Conservation (phyloP, 345 rosid genomes). For the Limnanthes douglasii region DNA sequence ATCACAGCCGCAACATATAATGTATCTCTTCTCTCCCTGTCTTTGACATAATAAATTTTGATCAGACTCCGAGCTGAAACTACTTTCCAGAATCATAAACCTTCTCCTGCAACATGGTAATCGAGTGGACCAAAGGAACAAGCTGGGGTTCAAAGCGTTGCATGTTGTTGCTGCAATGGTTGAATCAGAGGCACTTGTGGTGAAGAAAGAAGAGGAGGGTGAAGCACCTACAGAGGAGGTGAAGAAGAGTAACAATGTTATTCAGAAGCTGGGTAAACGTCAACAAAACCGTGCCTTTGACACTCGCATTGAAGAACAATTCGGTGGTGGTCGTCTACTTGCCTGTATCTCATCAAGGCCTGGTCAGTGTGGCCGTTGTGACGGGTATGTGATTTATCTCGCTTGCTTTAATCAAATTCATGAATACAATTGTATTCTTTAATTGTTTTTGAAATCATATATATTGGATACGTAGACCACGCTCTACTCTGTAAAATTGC, state of each 20-base stretch:
- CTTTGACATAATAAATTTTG: neutral
- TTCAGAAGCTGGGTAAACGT: neutral
- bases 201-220: conserved; percentile 10
- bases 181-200: conserved; percentile 55
- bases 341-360: neutral
- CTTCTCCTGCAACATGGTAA: conserved; percentile 54
- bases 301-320: neutral
- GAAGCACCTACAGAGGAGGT: neutral
- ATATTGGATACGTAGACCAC: too few relatives aligned
- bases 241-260: neutral
- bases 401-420: too few relatives aligned
- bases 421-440: too few relatives aligned
- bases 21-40: conserved; percentile 23
- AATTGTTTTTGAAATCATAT: too few relatives aligned
- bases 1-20: conserved; percentile 39
- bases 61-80: conserved; percentile 5
- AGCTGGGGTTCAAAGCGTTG: conserved; percentile 50
- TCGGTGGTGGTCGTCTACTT: neutral
- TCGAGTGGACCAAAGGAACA: conserved; percentile 37
- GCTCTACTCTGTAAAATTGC: too few relatives aligned
- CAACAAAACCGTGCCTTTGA: neutral
- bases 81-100: conserved; percentile 43
- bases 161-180: conserved; percentile 75
- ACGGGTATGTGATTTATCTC: neutral
- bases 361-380: neutral